Evolutionary conservation across 1,284 basidiomycete genomes (phyloP).

Genomic region (Malassezia furfur): DNA sequence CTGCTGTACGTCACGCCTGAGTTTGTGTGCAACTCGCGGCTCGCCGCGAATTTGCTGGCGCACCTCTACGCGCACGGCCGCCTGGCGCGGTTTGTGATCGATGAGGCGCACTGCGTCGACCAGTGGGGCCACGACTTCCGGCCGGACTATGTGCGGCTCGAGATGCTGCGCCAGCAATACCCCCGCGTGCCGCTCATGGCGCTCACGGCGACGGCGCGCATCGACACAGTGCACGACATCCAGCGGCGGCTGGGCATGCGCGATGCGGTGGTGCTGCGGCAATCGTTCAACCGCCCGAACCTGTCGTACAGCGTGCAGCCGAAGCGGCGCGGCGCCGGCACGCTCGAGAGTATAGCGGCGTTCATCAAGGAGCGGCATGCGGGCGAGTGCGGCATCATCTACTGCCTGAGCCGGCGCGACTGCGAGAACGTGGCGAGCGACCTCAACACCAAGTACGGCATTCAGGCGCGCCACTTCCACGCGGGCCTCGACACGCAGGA

Average conservation of each 20-base stretch:
- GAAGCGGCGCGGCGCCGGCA: conserved; percentile 52
- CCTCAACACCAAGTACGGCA: conserved; percentile 55
- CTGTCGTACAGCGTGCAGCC: conserved; percentile 65
- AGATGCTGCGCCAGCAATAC: conserved; percentile 62
- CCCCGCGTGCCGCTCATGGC: conserved; percentile 84
- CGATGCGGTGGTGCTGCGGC: conserved; percentile 51
- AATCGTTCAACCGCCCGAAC: conserved; percentile 89
- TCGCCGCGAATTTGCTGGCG: conserved; percentile 57
- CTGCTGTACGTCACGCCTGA: conserved; percentile 94
- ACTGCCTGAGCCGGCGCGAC: conserved; percentile 62
- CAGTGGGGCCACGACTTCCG: conserved; percentile 78
- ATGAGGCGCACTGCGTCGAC: conserved; percentile 87
- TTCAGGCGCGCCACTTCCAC: conserved; percentile 75
- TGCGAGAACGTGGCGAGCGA: conserved; percentile 71
- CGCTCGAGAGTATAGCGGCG: conserved; percentile 60
- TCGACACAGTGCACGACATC: conserved; percentile 68
- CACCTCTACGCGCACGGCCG: conserved; percentile 56
- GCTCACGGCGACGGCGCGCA: conserved; percentile 83
- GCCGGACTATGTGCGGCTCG: conserved; percentile 54
- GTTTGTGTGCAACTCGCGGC: conserved; percentile 56
- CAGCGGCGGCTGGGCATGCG: conserved; percentile 60
- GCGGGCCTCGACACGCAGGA: conserved; percentile 65
- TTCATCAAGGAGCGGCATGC: conserved; percentile 61
- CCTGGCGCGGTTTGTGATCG: conserved; percentile 82
- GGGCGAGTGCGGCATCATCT: conserved; percentile 72